These are phyloP conservation scores for Leccinum huronense DNA, from an alignment of 1,284 basidiomycete genomes.

Conservation along the genomic window DNA sequence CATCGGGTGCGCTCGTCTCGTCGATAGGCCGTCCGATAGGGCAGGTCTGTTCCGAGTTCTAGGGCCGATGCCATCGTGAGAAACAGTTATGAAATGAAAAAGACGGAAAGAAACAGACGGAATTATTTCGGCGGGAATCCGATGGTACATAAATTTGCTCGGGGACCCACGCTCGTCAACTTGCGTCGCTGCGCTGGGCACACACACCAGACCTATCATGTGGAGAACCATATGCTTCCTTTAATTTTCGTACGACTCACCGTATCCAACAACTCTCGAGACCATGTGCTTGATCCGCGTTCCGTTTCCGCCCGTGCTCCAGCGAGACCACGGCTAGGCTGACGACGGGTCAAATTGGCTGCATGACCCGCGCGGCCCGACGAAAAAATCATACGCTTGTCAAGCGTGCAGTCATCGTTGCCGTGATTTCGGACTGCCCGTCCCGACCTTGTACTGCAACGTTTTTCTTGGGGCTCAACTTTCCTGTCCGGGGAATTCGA, in stretches of 20 bases:
- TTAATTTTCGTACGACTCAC: conserved; percentile 10
- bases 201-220: background rate
- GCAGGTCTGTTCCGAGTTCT: conserved; percentile 9
- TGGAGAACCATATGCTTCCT: conserved; percentile 6
- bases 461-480: conserved; percentile 6
- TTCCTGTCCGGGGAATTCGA: conserved; percentile 27
- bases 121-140: conserved; percentile 3
- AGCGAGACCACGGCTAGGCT: conserved; percentile 18
- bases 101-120: background rate
- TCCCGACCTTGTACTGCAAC: conserved; percentile 11
- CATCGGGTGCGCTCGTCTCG: background rate
- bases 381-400: conserved; percentile 1
- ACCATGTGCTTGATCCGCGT: conserved; percentile 6
- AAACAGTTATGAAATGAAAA: background rate
- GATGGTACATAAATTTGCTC: conserved; percentile 1
- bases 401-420: conserved; percentile 9
- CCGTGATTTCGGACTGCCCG: conserved; percentile 18
- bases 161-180: background rate
- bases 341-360: conserved; percentile 2
- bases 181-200: background rate
- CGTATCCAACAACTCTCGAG: conserved; percentile 20
- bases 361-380: background rate
- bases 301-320: conserved; percentile 21
- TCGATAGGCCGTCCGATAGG: background rate
- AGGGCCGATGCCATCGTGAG: conserved; percentile 18